Evolutionary conservation across 2,329 filamentous ascomycete species (phyloP), one percentile per base, ranked within the genome.

Genomic region (Biscogniauxia sp.): DNA sequence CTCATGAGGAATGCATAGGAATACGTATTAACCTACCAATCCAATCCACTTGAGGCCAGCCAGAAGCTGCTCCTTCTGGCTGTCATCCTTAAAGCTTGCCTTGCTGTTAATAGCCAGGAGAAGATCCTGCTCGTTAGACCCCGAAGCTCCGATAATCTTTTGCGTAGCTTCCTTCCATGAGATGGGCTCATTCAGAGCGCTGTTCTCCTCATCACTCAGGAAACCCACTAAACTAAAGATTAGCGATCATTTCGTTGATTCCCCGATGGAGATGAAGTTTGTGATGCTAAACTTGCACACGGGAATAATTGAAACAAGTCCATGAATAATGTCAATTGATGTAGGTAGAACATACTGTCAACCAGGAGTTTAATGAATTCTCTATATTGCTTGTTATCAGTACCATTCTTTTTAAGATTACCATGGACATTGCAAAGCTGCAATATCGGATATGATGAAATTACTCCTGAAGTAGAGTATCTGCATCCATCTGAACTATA

Each of bases 321-420:
- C 23, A 32, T 7, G 28, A 7, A 32, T 32, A 32, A 32, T 32
- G 7, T 13, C 28, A 32, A 9, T 28, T 28, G 26, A 28, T 32
- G 28, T 32, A 32, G 28, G 7, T 2, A 32, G 28, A 32, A 32
- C 28, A 5, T 32, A 28, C 5, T 90, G 74, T 97, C 90, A 63
- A 96, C 92, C 11, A 98, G 87, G 25, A 88, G 86, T 74, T 89
- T 90, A 79, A 97, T 86, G 77, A 97, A 94, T 75, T 96, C 86
- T 2, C 28, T 32, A 7, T 9, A 32, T 32, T 32, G 28, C 7
- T 32, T 32, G 7, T 7, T 32, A 7, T 32, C 11, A 32, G 11
- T 13, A 13, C 6, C 7, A 7, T 32, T 32, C 28, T 32, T 32
- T 32, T 32, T 7, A 32, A 32, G 6, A 32, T 2, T 32, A 32